These are phyloP conservation scores for Epichloe aotearoae DNA, from an alignment of 2,329 filamentous ascomycete species.

Conservation along the genomic window DNA sequence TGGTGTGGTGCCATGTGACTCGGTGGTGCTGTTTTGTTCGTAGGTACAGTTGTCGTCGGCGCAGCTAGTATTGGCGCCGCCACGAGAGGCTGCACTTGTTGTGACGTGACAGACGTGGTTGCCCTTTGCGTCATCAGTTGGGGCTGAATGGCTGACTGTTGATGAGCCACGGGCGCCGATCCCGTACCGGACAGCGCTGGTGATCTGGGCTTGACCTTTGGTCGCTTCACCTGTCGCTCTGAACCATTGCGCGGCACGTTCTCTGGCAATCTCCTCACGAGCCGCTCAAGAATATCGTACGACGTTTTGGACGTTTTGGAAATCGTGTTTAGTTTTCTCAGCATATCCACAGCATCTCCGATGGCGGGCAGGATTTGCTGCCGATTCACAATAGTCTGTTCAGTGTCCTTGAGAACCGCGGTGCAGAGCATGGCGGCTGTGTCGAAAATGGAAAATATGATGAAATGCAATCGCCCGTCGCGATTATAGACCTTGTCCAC, in stretches of 20 bases:
- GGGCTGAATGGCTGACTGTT: background rate
- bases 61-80: background rate
- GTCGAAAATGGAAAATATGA: slow-evolving; percentile 38
- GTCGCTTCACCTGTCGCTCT: slow-evolving; percentile 4
- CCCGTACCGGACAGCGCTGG: background rate
- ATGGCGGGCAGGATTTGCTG: slow-evolving; percentile 27
- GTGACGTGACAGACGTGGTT: background rate
- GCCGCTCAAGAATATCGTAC: slow-evolving; percentile 19
- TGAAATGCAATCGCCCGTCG: slow-evolving; percentile 36
- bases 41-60: background rate
- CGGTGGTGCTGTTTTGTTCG: background rate
- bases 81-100: background rate
- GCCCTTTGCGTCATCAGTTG: background rate
- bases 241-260: background rate
- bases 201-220: background rate
- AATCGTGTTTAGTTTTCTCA: slow-evolving; percentile 18
- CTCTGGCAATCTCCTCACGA: slow-evolving; percentile 16
- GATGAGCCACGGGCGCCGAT: background rate
- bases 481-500: slow-evolving; percentile 30
- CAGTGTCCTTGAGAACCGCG: slow-evolving; percentile 33
- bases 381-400: slow-evolving; percentile 23
- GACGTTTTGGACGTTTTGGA: slow-evolving; percentile 23
- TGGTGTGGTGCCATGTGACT: background rate
- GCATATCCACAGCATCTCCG: slow-evolving; percentile 17
- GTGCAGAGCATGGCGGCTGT: slow-evolving; percentile 36